Evolutionary conservation across 805 yeast genomes (phyloP), one percentile per base, ranked within the genome.

Genomic region (Metschnikowia koreensis): DNA sequence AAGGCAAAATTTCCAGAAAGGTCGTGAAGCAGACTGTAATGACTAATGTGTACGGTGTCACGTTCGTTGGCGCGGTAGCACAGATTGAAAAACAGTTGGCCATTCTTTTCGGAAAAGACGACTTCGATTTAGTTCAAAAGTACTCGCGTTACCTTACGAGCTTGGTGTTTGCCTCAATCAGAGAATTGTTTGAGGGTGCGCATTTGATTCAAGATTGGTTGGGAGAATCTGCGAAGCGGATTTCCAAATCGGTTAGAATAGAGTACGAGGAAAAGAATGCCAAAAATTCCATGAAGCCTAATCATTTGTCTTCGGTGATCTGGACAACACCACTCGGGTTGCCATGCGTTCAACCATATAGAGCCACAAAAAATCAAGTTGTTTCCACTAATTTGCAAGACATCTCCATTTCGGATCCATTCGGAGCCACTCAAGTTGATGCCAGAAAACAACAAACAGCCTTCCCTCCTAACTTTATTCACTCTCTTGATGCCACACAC

Each of bases 31-130:
- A 93, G 67, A 90, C 99, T 0, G 98, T 93, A 27, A 93, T 93
- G 99, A 93, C 99, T 0, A 92, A 91, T 63, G 99, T 93, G 37
- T 93, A 93, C 66, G 99, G 99, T 62, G 99, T 93, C 11, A 93
- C 99, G 0, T 90, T 81, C 65, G 81, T 89, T 55, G 99, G 99
- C 15, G 99, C 98, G 0, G 82, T 89, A 15, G 86, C 84, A 3
- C 99, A 93, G 70, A 90, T 93, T 62, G 81, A 83, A 51, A 87
- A 85, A 62, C 92, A 92, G 64, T 71, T 93, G 50, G 80, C 79
- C 31, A 84, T 82, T 45, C 68, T 81, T 47, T 82, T 80, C 51
- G 81, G 75, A 26, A 73, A 81, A 49, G 75, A 74, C 43, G 67
- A 65, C 44, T 77, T 79, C 59, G 47, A 42, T 6, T 15, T 38